A percentile compares a stretch with the other conserved stretches of the same genome.
phyloP scores from a whole-genome alignment of 495 filamentous ascomycete species.

The Physcia stellaris region DNA sequence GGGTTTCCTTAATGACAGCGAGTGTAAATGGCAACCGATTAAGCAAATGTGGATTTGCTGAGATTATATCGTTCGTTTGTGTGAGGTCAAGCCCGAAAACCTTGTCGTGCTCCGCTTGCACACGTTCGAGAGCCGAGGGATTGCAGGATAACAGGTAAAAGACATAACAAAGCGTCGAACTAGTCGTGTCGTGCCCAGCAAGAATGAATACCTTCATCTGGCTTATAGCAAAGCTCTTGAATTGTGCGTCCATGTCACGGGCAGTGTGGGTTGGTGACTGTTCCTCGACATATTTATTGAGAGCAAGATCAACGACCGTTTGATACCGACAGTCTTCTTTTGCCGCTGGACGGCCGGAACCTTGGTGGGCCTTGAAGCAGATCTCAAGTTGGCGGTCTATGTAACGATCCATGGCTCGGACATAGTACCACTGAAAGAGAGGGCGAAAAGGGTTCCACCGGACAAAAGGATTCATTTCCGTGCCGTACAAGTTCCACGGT shows the following conservation, averaged over 20 bases:
- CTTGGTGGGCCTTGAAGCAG: conserved; percentile 11
- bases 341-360: background rate
- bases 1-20: conserved; percentile 32
- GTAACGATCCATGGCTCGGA: conserved; percentile 12
- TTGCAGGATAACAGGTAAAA: conserved; percentile 24
- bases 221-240: conserved; percentile 16
- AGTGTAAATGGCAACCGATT: conserved; percentile 26
- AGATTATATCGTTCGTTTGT: conserved; percentile 4
- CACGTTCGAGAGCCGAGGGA: conserved; percentile 18
- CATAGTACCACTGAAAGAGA: conserved; percentile 17
- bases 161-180: conserved; percentile 23
- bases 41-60: background rate
- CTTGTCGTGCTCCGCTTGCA: conserved; percentile 24
- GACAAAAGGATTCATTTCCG: conserved; percentile 16
- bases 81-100: conserved; percentile 18
- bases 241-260: conserved; percentile 9
- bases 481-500: conserved; percentile 15
- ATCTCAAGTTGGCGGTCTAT: conserved; percentile 14
- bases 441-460: conserved; percentile 17
- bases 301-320: conserved; percentile 12
- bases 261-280: background rate
- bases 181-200: conserved; percentile 34
- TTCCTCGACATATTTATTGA: conserved; percentile 9
- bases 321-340: conserved; percentile 1
- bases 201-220: conserved; percentile 26